Conservation (phyloP, 257 asterid species). For the Gentiana dahurica region DNA sequence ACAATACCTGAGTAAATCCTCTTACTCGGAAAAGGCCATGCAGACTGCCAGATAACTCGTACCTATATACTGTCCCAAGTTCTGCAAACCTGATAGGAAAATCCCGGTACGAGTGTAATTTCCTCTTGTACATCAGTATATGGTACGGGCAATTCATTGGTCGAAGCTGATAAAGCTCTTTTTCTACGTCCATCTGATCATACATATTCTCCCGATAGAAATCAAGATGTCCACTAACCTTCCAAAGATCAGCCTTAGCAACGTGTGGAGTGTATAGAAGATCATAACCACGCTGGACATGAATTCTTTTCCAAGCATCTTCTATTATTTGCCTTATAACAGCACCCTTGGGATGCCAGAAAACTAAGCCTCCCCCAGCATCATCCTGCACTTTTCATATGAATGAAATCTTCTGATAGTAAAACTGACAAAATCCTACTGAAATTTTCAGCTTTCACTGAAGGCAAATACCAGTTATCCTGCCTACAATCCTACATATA, state of each 20-base stretch:
- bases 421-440: too few species aligned
- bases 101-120: constrained; percentile 72
- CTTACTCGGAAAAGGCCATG: constrained; percentile 97
- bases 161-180: constrained; percentile 92
- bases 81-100: constrained; percentile 96
- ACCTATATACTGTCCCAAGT: constrained; percentile 94
- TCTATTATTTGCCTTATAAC: constrained; percentile 77
- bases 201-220: constrained; percentile 94
- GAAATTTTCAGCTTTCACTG: too few species aligned
- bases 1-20: constrained; percentile 88
- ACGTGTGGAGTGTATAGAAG: constrained; percentile 92
- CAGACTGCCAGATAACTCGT: constrained; percentile 91
- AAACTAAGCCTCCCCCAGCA: constrained; percentile 98
- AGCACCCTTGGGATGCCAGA: constrained; percentile 99
- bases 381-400: constrained; percentile 55
- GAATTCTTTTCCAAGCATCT: constrained; percentile 84
- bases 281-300: constrained; percentile 75
- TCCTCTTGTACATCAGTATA: constrained; percentile 73
- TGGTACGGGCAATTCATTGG: constrained; percentile 99
- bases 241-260: constrained; percentile 95
- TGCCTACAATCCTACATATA: constrained; percentile 1
- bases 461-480: neutral
- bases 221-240: constrained; percentile 91
- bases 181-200: constrained; percentile 86
- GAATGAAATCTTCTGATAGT: too few species aligned